Evolutionary conservation across 371 early-diverging fungal genomes (phyloP).

Genomic region (Mucor irregularis): DNA sequence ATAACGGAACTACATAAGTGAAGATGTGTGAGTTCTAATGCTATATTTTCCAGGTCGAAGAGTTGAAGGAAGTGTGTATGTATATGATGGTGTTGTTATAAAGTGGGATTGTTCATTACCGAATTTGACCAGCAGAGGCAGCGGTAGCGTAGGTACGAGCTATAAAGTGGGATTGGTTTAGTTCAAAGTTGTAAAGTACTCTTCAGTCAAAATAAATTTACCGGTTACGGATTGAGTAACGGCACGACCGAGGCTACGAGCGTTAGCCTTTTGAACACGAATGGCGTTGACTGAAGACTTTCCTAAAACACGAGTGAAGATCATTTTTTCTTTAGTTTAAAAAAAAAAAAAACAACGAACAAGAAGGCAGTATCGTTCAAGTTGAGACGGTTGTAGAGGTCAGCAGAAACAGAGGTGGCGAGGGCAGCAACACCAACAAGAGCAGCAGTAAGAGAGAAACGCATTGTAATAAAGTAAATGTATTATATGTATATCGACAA

Average conservation of each 20-base stretch:
- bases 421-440: conserved; percentile 16
- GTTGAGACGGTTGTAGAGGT: conserved; percentile 23
- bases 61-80: neutral
- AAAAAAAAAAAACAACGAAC: conserved; percentile 19
- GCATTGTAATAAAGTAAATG: conserved; percentile 2
- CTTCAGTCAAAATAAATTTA: neutral
- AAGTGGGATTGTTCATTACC: conserved; percentile 24
- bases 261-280: conserved; percentile 31
- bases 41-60: too few species aligned
- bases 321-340: conserved; percentile 7
- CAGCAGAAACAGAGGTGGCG: conserved; percentile 15
- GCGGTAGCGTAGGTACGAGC: conserved; percentile 40
- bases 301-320: conserved; percentile 29
- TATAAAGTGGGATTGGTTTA: neutral
- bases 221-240: conserved; percentile 27
- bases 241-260: conserved; percentile 19
- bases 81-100: neutral
- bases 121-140: conserved; percentile 38
- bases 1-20: conserved; percentile 67
- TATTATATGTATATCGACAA: conserved; percentile 98
- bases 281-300: conserved; percentile 32
- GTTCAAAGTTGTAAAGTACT: neutral
- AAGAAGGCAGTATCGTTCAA: conserved; percentile 25
- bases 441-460: conserved; percentile 21
- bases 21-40: neutral